Conservation (phyloP, 345 rosid genomes). For the Erysimum cheiranthoides region DNA sequence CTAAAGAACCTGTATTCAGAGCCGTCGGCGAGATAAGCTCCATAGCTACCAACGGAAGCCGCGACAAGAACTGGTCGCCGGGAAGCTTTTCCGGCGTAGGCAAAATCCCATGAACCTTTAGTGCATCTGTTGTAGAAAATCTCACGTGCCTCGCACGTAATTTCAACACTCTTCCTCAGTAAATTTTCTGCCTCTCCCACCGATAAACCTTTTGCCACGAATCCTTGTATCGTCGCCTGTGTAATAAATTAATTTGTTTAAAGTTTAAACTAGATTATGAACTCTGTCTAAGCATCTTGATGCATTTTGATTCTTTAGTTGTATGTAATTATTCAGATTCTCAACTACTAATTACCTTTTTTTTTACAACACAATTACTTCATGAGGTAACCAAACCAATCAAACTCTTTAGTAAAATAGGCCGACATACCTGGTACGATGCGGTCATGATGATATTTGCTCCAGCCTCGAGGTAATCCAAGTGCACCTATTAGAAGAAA, state of each 20-base stretch:
- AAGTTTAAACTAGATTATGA: background rate
- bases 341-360: background rate
- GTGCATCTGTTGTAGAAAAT: constrained; percentile 61
- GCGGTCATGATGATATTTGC: constrained; percentile 80
- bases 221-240: constrained; percentile 92
- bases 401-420: background rate
- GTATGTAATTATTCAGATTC: too few relatives aligned
- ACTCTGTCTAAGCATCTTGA: background rate
- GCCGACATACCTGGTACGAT: constrained; percentile 75
- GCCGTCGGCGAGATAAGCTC: constrained; percentile 93
- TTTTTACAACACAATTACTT: background rate
- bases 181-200: constrained; percentile 69
- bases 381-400: background rate
- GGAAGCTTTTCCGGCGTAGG: constrained; percentile 42
- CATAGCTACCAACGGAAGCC: constrained; percentile 96
- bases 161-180: constrained; percentile 75
- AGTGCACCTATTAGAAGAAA: constrained; percentile 59
- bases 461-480: constrained; percentile 90
- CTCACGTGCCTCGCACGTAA: constrained; percentile 84
- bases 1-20: constrained; percentile 77
- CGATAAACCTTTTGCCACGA: constrained; percentile 75
- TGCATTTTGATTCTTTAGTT: background rate
- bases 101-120: constrained; percentile 61
- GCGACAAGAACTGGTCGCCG: constrained; percentile 73
- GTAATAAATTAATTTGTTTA: background rate